These are phyloP conservation scores for Lactifluus pinguis DNA, from an alignment of 768 basidiomycete genomes.

Conservation along the genomic window DNA sequence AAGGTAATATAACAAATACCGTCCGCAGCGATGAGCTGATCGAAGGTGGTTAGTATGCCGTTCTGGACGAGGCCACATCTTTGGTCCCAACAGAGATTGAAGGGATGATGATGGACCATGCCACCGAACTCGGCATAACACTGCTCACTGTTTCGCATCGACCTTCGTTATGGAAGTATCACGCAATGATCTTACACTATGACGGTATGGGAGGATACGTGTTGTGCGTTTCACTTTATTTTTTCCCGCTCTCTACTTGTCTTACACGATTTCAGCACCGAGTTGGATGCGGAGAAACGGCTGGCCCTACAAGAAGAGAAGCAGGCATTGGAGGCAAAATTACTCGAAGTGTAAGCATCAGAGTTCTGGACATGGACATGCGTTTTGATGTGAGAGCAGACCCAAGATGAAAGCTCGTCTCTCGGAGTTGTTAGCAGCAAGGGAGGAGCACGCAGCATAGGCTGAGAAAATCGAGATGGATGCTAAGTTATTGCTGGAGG, in stretches of 20 bases:
- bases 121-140: constrained; percentile 80
- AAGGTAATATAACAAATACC: constrained; percentile 43
- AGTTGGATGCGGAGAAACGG: constrained; percentile 82
- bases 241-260: not conserved
- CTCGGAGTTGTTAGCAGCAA: constrained; percentile 46
- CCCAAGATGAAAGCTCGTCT: constrained; percentile 77
- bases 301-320: constrained; percentile 93
- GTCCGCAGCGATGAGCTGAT: constrained; percentile 1
- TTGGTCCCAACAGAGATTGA: constrained; percentile 91
- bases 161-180: constrained; percentile 89
- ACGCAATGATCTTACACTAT: constrained; percentile 80
- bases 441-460: constrained; percentile 16
- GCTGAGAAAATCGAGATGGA: not conserved
- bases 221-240: constrained; percentile 50
- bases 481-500: not conserved
- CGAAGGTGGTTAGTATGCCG: constrained; percentile 63
- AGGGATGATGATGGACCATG: constrained; percentile 90
- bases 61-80: constrained; percentile 93
- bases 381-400: constrained; percentile 29
- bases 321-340: constrained; percentile 73
- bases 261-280: constrained; percentile 44
- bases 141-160: constrained; percentile 93
- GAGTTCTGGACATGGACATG: not conserved
- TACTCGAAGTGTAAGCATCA: constrained; percentile 72
- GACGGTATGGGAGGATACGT: constrained; percentile 94